Base-by-base conservation (phyloP, 805 yeast species). In the Suhomyces faveliae region DNA sequence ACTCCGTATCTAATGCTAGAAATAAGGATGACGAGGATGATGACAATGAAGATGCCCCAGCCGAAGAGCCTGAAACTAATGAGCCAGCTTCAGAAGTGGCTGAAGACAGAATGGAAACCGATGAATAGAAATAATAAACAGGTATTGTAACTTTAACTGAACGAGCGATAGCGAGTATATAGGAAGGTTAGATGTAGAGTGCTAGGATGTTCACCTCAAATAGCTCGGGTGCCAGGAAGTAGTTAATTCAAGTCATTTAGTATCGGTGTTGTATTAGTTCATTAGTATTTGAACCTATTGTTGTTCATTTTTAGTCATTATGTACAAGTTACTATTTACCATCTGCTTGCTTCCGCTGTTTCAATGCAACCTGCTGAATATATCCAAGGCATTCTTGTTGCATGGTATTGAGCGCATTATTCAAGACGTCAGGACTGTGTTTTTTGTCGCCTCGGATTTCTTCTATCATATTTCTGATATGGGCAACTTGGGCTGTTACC, bases 1-100 rank as follows among this genome's bases (percentile, higher is more conserved):
- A 85, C 58, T 73, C 85, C 3, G 79, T 83, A 21, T 67, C 85
- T 4, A 79, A 83, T 54, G 76, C 78, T 13, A 76, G 88, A 71
- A 69, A 68, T 47, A 70, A 75, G 58, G 79, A 67, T 21, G 69
- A 62, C 39, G 70, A 63, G 17, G 64, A 55, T 9, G 63, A 64
- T 15, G 61, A 59, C 25, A 59, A 53, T 12, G 57, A 55, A 13
- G 57, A 49, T 9, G 51, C 46, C 24, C 51, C 50, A 17, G 54
- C 46, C 11, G 54, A 47, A 12, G 60, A 47, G 13, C 49, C 47
- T 12, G 52, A 52, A n/a, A 41, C 47, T 21, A 54, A 51, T 24
- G 49, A 49, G 15, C 41, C 48, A 15, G 46, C 52, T 23, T 50
- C 45, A 38, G 55, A 49, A 13, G 47, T 53, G 23, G 48, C 57